Evolutionary conservation across 345 rosid genomes (phyloP), one percentile per base, ranked within the genome.

Genomic region (Eucalyptus virginea): DNA sequence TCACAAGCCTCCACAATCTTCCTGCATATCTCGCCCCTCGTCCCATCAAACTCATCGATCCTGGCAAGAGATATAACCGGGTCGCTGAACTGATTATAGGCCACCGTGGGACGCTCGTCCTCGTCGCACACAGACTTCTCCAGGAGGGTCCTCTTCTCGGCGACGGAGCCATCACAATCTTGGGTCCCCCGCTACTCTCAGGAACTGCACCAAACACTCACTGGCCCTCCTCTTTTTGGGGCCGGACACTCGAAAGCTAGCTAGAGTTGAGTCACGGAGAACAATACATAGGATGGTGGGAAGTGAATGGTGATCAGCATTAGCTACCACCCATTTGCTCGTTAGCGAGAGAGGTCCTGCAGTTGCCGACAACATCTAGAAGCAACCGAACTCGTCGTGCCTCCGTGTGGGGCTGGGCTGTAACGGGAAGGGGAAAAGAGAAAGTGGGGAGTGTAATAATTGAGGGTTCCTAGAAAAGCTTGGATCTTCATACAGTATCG

Each of bases 1-100:
- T 97, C 98, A 34, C 99, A 96, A 95, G 99, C 98, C 87, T 94
- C 95, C 1, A 96, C 99, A 45, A 98, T 97, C 89, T 95, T 91
- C 90, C 93, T 89, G 86, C 98, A 96, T 44, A 97, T 95, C 90
- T 95, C 96, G 11, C 42, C 94, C 91, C 98, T 95, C 77, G 90
- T 93, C 4, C 94, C 96, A 88, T 93, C 26, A 77, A 93, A 6
- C 89, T 94, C 96, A 32, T 95, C 95, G 47, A 96, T 94, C 11
- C 97, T 98, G 2, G 93, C 89, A 4, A 97, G 90, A 7, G 99
- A 96, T 14, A 96, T 96, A 44, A 98, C 97, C 4, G 98, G 99
- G 44, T 88, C 60, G 93, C 99, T 98, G 90, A 98, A 98, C 14
- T 91, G 47, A 87, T 96, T 95, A 90, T 97, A 97, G 1, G 98